Evolutionary conservation across 2,329 filamentous ascomycete genomes (phyloP), one percentile per base, ranked within the genome.

Genomic region (Gaeumannomyces sp.): DNA sequence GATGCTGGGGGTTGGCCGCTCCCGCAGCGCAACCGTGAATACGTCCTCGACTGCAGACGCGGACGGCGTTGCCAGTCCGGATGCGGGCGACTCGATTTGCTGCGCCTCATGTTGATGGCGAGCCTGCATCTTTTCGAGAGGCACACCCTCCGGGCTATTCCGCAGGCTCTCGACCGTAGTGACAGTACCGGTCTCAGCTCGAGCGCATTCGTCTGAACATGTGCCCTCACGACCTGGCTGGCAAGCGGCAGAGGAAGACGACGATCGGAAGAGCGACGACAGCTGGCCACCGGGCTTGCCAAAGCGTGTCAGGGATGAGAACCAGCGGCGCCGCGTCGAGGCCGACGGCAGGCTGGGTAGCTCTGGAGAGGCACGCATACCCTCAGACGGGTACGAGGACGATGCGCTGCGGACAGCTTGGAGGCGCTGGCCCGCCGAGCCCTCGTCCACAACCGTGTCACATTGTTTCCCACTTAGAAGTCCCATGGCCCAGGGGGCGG

Each of bases 381-480:
- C 68, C 57, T 70, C 67, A 0, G 67, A 66, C 2, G 69, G 69
- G 62, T 71, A 71, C 33, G 67, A 68, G 4, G 69, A 71, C 16
- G 70, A 70, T 3, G 67, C 61, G 62, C 67, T 70, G 28, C 69
- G 66, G 50, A 67, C 61, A 8, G 64, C 64, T 22, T 56, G 25
- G 35, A 66, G 58, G 19, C 28, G 25, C 13, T 58, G 25, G 22
- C 22, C 14, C 16, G 19, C 38, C 27, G 22, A 33, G 60, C 63
- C 29, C 59, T 59, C 8, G 29, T 16, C 56, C 19, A 59, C 33
- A 7, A 58, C 60, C 25, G 27, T 16, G 22, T 67, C 63, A 16
- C 38, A 45, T 22, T 45, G 38, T 7, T 19, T 1, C 64, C 63
- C 14, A 64, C 19, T 11, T 13, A 33, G 59, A 61, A 11, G 59